Conservation (phyloP, 176 grass and related monocot species). For the Oryza meyeriana region DNA sequence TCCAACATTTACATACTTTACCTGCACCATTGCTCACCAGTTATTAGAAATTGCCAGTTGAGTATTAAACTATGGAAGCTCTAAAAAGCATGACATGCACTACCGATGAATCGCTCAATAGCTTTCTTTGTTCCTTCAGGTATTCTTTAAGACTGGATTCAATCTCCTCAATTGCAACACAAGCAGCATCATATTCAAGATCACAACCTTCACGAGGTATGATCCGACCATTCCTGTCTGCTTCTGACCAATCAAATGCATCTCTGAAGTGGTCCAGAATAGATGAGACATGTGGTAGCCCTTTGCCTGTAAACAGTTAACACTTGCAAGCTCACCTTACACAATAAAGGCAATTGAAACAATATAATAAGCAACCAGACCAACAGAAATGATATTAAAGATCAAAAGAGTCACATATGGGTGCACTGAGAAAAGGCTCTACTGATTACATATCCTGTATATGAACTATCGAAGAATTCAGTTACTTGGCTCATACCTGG, state of each 20-base stretch:
- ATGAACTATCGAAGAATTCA: slow-evolving; percentile 19
- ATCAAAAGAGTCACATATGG: slow-evolving; percentile 2
- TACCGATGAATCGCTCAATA: slow-evolving; percentile 62
- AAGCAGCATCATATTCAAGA: slow-evolving; percentile 69
- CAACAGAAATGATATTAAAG: slow-evolving; percentile 19
- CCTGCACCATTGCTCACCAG: slow-evolving; percentile 34
- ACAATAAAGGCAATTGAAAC: slow-evolving; percentile 8
- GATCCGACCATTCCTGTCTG: slow-evolving; percentile 68
- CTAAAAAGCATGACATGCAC: background rate
- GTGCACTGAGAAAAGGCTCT: slow-evolving; percentile 2
- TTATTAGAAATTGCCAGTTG: slow-evolving; percentile 24
- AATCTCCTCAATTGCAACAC: slow-evolving; percentile 59
- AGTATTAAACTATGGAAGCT: background rate
- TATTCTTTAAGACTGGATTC: slow-evolving; percentile 57
- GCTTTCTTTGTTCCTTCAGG: slow-evolving; percentile 77
- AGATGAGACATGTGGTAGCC: slow-evolving; percentile 59
- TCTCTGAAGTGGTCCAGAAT: slow-evolving; percentile 73
- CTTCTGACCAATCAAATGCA: slow-evolving; percentile 99
- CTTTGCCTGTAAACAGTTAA: slow-evolving; percentile 69
- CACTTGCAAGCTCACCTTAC: slow-evolving; percentile 17
- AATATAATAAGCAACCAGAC: slow-evolving; percentile 20
- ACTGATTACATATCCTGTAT: background rate
- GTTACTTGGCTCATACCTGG: slow-evolving; percentile 46
- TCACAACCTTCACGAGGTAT: slow-evolving; percentile 88
- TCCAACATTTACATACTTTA: slow-evolving; percentile 86